Evolutionary conservation across 116 monocot species (phyloP).

Genomic region (Papilionanthe hybrid): DNA sequence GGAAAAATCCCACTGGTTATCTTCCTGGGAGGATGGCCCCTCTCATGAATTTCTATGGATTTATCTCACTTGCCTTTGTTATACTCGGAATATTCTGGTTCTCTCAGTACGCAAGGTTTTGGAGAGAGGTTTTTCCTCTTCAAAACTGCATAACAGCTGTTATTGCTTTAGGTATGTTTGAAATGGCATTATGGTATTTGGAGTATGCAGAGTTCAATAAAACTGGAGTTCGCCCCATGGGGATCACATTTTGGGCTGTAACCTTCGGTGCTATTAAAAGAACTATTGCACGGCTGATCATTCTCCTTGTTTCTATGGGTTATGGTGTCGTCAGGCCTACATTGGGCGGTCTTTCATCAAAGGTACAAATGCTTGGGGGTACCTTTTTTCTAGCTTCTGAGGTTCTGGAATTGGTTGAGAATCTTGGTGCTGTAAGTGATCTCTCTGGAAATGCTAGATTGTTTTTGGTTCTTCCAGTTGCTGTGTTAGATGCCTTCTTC

Average conservation of each 20-base stretch:
- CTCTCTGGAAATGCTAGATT: conserved; percentile 82
- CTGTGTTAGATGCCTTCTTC: conserved; percentile 84
- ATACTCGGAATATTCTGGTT: conserved; percentile 84
- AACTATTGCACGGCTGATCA: conserved; percentile 70
- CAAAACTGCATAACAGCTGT: conserved; percentile 89
- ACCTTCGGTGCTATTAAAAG: conserved; percentile 70
- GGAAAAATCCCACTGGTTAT: conserved; percentile 85
- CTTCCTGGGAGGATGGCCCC: conserved; percentile 92
- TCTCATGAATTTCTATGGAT: conserved; percentile 81
- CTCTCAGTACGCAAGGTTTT: conserved; percentile 86
- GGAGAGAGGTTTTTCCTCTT: conserved; percentile 84
- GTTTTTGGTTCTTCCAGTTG: conserved; percentile 78
- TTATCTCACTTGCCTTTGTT: conserved; percentile 78
- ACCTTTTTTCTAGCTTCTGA: conserved; percentile 83
- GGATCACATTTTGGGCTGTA: conserved; percentile 82
- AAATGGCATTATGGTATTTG: conserved; percentile 85
- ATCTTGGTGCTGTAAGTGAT: conserved; percentile 77
- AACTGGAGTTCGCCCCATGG: conserved; percentile 61
- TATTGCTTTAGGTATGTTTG: conserved; percentile 76
- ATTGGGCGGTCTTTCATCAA: conserved; percentile 86
- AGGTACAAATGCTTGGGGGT: conserved; percentile 73
- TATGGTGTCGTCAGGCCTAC: conserved; percentile 92
- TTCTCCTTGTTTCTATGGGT: conserved; percentile 91
- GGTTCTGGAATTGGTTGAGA: conserved; percentile 85
- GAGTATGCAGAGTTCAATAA: conserved; percentile 82